A percentile compares a stretch with the other conserved stretches of the same genome.
Evolutionary conservation across 192 early-diverging fungal genomes (phyloP).

Genomic region (Umbelopsis ramanniana): DNA sequence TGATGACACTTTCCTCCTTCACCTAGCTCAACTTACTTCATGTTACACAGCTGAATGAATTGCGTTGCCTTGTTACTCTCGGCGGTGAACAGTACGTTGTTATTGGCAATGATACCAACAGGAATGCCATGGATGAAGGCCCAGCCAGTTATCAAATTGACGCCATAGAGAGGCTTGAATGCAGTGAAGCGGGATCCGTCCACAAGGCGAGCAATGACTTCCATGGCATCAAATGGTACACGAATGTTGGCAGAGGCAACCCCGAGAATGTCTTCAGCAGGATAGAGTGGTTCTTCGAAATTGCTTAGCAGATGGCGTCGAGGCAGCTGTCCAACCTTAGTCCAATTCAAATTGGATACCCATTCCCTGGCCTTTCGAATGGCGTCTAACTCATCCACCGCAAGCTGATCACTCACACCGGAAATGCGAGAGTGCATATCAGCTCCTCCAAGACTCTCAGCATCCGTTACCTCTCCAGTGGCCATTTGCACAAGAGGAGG

Average conservation of each 20-base stretch:
- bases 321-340: constrained; percentile 54
- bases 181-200: constrained; percentile 67
- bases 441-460: constrained; percentile 69
- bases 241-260: constrained; percentile 70
- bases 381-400: constrained; percentile 63
- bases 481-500: constrained; percentile 74
- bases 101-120: constrained; percentile 70
- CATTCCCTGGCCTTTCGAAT: constrained; percentile 69
- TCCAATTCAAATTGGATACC: constrained; percentile 60
- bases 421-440: constrained; percentile 71
- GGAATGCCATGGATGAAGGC: constrained; percentile 67
- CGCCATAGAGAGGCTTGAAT: constrained; percentile 71
- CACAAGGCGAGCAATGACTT: constrained; percentile 68
- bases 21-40: constrained; percentile 40
- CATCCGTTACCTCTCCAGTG: constrained; percentile 67
- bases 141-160: constrained; percentile 67
- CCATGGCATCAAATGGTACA: constrained; percentile 65
- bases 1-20: too few relatives aligned
- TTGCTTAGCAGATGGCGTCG: constrained; percentile 46
- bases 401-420: constrained; percentile 66
- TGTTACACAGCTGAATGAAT: constrained; percentile 70
- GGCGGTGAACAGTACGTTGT: constrained; percentile 64
- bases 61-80: constrained; percentile 74
- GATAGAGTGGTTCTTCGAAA: constrained; percentile 63
- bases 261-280: constrained; percentile 62